Evolutionary conservation across 1,284 basidiomycete species (phyloP).

Genomic region (Sanghuangporus sanghuang): DNA sequence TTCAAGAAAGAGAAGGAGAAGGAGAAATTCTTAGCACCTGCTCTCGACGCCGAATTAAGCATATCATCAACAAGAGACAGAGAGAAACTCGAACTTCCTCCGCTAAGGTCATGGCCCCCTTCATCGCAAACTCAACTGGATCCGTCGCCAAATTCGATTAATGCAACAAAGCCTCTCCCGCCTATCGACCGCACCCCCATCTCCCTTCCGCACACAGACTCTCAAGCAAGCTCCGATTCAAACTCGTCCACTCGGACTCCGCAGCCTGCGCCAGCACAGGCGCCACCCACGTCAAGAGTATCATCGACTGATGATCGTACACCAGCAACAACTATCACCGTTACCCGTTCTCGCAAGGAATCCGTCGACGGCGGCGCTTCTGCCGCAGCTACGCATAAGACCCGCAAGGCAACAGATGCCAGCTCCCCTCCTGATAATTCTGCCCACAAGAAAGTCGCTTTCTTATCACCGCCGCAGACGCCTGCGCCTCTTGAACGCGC

Average conservation of each 20-base stretch:
- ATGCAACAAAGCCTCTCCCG: constrained; percentile 61
- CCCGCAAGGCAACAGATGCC: constrained; percentile 47
- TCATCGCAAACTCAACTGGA: constrained; percentile 36
- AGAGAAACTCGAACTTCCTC: constrained; percentile 63
- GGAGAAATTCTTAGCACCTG: constrained; percentile 39
- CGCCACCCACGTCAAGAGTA: background rate
- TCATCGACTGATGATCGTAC: constrained; percentile 6
- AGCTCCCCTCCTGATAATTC: constrained; percentile 28
- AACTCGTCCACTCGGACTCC: constrained; percentile 23
- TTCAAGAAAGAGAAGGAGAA: constrained; percentile 62
- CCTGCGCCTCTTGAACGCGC: constrained; percentile 32
- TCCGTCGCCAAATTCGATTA: constrained; percentile 41
- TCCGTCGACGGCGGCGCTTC: constrained; percentile 8
- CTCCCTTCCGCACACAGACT: constrained; percentile 31
- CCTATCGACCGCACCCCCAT: constrained; percentile 42
- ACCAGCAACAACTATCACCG: background rate
- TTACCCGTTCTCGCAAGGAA: constrained; percentile 10
- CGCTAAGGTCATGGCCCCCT: constrained; percentile 56
- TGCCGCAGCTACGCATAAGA: constrained; percentile 44
- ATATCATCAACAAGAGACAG: constrained; percentile 30
- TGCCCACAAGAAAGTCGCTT: constrained; percentile 77
- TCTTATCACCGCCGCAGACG: constrained; percentile 72
- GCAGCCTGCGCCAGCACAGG: background rate
- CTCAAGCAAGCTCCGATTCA: constrained; percentile 23
- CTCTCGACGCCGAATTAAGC: constrained; percentile 22